A percentile compares a stretch with the other conserved stretches of the same genome.
Conservation (phyloP, 1,284 basidiomycete genomes). For the Malassezia caprae region DNA sequence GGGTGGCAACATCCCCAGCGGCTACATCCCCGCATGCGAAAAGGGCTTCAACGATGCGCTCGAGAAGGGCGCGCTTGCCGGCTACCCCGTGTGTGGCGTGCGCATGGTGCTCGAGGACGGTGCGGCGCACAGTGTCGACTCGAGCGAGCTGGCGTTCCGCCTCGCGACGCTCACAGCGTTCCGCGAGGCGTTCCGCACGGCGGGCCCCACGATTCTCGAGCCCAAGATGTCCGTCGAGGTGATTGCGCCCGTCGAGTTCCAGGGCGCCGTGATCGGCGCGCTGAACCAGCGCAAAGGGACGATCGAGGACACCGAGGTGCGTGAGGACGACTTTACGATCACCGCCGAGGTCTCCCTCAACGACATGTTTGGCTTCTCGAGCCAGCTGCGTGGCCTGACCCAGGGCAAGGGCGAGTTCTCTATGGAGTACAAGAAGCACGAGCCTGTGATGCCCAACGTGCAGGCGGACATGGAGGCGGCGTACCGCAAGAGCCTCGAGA, state of each 20-base stretch:
- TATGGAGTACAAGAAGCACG: conserved; percentile 79
- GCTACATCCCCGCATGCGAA: conserved; percentile 88
- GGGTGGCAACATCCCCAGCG: conserved; percentile 80
- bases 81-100: conserved; percentile 76
- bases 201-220: conserved; percentile 75
- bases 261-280: conserved; percentile 89
- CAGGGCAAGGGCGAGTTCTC: conserved; percentile 57
- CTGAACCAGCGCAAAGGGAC: conserved; percentile 87
- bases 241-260: conserved; percentile 90
- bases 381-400: conserved; percentile 68
- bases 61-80: conserved; percentile 80
- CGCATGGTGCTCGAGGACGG: conserved; percentile 87
- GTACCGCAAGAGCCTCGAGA: conserved; percentile 32
- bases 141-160: conserved; percentile 89
- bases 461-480: conserved; percentile 67
- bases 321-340: conserved; percentile 92
- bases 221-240: conserved; percentile 99
- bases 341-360: conserved; percentile 86
- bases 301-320: conserved; percentile 88
- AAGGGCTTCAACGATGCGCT: conserved; percentile 94
- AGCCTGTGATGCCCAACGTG: conserved; percentile 75
- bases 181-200: conserved; percentile 73
- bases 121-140: conserved; percentile 87
- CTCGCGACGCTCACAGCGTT: conserved; percentile 82
- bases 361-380: conserved; percentile 86